These are phyloP conservation scores for Edaphochlamys debaryana DNA, from an alignment of 139 green algal species.

Conservation along the genomic window DNA sequence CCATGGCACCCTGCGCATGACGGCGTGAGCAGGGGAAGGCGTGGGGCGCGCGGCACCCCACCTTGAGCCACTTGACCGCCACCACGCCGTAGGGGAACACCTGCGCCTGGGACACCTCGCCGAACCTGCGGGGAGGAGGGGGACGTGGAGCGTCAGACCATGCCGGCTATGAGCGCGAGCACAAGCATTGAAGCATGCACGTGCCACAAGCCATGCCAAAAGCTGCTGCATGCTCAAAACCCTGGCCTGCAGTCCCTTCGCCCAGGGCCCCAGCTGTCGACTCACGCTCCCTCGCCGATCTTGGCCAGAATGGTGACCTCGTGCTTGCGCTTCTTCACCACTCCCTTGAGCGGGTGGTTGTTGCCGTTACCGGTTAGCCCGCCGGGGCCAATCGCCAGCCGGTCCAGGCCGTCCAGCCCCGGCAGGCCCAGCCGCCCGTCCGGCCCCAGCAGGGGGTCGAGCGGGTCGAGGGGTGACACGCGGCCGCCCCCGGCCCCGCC, in stretches of 20 bases:
- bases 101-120: constrained; percentile 80
- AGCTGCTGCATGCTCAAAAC: too few species aligned
- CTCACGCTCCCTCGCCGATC: constrained; percentile 79
- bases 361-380: background rate
- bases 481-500: background rate
- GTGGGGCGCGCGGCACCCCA: too few species aligned
- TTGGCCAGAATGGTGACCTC: constrained; percentile 70
- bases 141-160: too few species aligned
- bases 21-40: too few species aligned
- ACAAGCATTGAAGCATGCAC: too few species aligned
- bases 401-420: background rate
- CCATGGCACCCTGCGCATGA: too few species aligned
- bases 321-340: constrained; percentile 49
- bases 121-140: constrained; percentile 66
- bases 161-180: too few species aligned
- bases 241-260: too few species aligned
- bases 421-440: background rate
- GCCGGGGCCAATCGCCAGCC: background rate
- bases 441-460: constrained; percentile 3
- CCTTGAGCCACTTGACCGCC: constrained; percentile 90
- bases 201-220: too few species aligned
- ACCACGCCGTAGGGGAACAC: constrained; percentile 78
- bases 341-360: constrained; percentile 45
- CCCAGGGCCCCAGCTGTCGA: too few species aligned
- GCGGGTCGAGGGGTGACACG: background rate